A percentile compares a stretch with the other conserved stretches of the same genome.
phyloP scores from a whole-genome alignment of 2,329 filamentous ascomycete species.

The Xylaria sp. region DNA sequence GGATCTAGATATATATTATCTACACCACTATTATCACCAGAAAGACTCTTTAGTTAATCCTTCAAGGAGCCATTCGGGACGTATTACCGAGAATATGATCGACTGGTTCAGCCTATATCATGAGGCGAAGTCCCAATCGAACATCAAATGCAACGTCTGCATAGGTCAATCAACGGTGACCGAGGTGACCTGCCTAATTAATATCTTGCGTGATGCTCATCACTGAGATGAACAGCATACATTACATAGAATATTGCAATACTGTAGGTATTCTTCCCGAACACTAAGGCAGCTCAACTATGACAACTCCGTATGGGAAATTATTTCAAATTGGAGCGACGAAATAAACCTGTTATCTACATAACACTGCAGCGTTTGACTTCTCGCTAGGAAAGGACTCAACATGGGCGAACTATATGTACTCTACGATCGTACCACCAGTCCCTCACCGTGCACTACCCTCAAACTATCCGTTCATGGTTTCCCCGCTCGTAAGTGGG shows the following conservation, averaged over 20 bases:
- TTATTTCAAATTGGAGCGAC: constrained; percentile 24
- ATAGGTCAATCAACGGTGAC: constrained; percentile 2
- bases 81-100: constrained; percentile 26
- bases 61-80: constrained; percentile 8
- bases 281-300: constrained; percentile 27
- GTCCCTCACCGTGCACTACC: not conserved
- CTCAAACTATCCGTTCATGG: not conserved
- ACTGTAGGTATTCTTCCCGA: constrained; percentile 9
- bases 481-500: constrained; percentile 6
- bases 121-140: constrained; percentile 12
- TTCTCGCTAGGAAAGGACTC: not conserved
- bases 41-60: constrained; percentile 3
- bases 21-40: not conserved
- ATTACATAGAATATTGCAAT: constrained; percentile 1
- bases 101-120: not conserved
- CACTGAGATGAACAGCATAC: constrained; percentile 10
- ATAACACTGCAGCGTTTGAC: not conserved
- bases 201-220: constrained; percentile 17
- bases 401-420: not conserved
- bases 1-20: not conserved
- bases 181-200: constrained; percentile 28
- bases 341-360: not conserved
- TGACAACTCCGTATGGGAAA: constrained; percentile 15
- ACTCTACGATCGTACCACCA: not conserved
- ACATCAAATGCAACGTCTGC: constrained; percentile 20